phyloP scores from a whole-genome alignment of 495 filamentous ascomycete species.

The Podospora fimiseda region DNA sequence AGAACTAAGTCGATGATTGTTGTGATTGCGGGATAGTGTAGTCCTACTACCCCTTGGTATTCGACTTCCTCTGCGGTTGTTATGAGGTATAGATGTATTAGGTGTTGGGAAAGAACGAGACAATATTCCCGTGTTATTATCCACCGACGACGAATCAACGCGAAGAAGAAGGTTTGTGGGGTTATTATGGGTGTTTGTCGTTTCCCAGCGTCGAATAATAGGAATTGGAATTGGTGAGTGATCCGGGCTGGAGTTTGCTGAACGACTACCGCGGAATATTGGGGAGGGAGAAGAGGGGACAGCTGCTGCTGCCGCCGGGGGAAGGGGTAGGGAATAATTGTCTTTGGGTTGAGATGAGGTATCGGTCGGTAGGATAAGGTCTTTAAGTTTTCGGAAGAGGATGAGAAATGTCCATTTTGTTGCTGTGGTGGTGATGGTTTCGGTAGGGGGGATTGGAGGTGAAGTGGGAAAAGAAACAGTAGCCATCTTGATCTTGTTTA shows the following conservation, averaged over 20 bases:
- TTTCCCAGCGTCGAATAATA: background rate
- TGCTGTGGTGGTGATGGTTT: slow-evolving; percentile 9
- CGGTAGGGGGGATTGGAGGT: slow-evolving; percentile 12
- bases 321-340: slow-evolving; percentile 2
- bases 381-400: too few relatives aligned
- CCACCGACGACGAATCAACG: background rate
- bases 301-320: slow-evolving; percentile 6
- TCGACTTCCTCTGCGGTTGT: too few relatives aligned
- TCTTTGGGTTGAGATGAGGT: background rate
- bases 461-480: slow-evolving; percentile 3
- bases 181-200: background rate
- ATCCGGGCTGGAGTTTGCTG: slow-evolving; percentile 13
- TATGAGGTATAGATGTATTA: too few relatives aligned
- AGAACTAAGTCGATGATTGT: too few relatives aligned
- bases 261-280: slow-evolving; percentile 25
- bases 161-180: background rate
- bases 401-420: too few relatives aligned
- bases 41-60: too few relatives aligned
- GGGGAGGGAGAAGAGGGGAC: slow-evolving; percentile 7
- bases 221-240: background rate
- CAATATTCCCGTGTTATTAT: too few relatives aligned
- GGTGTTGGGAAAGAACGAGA: background rate
- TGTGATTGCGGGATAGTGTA: too few relatives aligned
- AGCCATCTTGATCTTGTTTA: slow-evolving; percentile 33
- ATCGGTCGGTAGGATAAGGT: too few relatives aligned